Base-by-base conservation (phyloP, 2,329 filamentous ascomycete genomes). In the Sporothrix mexicana region DNA sequence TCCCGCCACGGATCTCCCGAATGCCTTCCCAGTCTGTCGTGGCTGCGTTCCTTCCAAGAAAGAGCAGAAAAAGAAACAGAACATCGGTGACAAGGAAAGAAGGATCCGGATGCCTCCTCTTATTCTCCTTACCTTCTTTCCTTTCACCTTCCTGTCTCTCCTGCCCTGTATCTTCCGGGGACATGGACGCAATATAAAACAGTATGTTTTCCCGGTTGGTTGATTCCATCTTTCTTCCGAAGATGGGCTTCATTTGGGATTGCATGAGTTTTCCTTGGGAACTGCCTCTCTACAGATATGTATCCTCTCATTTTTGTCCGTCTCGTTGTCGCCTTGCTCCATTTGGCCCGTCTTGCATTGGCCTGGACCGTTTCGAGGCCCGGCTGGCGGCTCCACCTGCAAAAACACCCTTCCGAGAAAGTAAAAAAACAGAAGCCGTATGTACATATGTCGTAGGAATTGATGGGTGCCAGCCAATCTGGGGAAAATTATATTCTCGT, bases 1-100 rank as follows among this genome's bases (percentile, higher is more conserved):
- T 53, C 45, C 64, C 47, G 64, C 45, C 45, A 68, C 64, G 12
- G 64, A 51, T 53, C 64, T 67, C 23, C 47, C 45, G 8, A 51
- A 25, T 53, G 45, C 64, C 23, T 68, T 30, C 15, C 47, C 45
- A 30, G 15, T 30, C 20, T 36, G 45, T 49, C n/a, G 6, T 17
- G 20, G 15, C 57, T 41, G 17, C 9, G 25, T 59, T 36, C 25
- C 13, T 36, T 23, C 25, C 13, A 36, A 59, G 15, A 13, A 57
- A 9, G 9, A 20, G n/a, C 51, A 23, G n/a, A 17, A 53, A 53
- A 53, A 20, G 20, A 55, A 25, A 25, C 53, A 55, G 12, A 20
- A 25, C 5, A 55, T 36, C 30, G 7, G 4, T 36, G 20, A 64
- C 17, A 64, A 12, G 20, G 15, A 45, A 45, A 17, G 30, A 36